phyloP scores from a whole-genome alignment of 1,139 yeast genomes.

The Pichia sp. region DNA sequence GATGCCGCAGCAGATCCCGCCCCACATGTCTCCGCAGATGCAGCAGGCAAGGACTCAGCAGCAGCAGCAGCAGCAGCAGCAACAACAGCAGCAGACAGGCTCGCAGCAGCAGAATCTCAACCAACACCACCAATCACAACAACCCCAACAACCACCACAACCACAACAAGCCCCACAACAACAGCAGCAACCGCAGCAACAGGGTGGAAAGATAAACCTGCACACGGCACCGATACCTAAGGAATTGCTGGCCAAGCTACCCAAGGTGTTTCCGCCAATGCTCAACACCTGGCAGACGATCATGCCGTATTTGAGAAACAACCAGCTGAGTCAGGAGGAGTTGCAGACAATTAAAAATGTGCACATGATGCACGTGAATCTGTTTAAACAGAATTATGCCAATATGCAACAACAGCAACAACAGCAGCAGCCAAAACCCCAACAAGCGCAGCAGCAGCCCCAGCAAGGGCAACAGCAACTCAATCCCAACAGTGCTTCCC shows the following conservation, averaged over 20 bases:
- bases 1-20: slow-evolving; percentile 5
- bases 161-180: slow-evolving; percentile 16
- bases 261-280: slow-evolving; percentile 70
- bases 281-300: slow-evolving; percentile 82
- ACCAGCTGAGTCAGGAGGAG: slow-evolving; percentile 50
- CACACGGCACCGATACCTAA: slow-evolving; percentile 70
- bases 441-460: slow-evolving; percentile 25
- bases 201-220: slow-evolving; percentile 35
- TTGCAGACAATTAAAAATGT: slow-evolving; percentile 56
- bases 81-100: slow-evolving; percentile 13
- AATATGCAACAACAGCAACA: slow-evolving; percentile 26
- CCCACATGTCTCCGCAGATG: slow-evolving; percentile 16
- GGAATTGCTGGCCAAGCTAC: slow-evolving; percentile 64
- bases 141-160: slow-evolving; percentile 16
- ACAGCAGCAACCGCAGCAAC: slow-evolving; percentile 21
- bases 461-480: slow-evolving; percentile 19
- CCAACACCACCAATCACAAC: slow-evolving; percentile 12
- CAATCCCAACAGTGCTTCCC: slow-evolving; percentile 22
- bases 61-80: slow-evolving; percentile 13
- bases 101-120: slow-evolving; percentile 4
- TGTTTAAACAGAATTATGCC: slow-evolving; percentile 34
- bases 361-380: slow-evolving; percentile 53
- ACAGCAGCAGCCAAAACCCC: slow-evolving; percentile 27
- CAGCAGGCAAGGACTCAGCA: slow-evolving; percentile 3
- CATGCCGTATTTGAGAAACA: slow-evolving; percentile 57